Percentiles rank a stretch among this genome's conserved stretches.
Evolutionary conservation across 2,329 filamentous ascomycete genomes (phyloP).

Genomic region (Hypomyces rosellus): DNA sequence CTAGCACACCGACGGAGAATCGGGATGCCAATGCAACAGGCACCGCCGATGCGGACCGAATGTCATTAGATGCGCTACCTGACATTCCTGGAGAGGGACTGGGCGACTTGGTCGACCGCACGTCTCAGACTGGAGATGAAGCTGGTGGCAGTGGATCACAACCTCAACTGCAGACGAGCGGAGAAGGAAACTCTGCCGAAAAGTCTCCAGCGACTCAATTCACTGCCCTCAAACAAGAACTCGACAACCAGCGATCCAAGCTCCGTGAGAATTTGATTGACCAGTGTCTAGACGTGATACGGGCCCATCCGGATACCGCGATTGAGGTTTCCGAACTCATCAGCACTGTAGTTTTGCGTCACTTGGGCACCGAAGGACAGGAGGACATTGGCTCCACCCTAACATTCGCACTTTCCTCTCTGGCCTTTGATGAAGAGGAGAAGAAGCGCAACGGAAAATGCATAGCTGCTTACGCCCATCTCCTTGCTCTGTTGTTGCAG

Average conservation of each 20-base stretch:
- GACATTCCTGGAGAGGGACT: slow-evolving; percentile 23
- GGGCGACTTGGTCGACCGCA: slow-evolving; percentile 22
- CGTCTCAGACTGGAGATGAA: slow-evolving; percentile 16
- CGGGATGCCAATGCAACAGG: slow-evolving; percentile 20
- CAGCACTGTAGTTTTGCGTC: slow-evolving; percentile 59
- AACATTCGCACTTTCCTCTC: slow-evolving; percentile 73
- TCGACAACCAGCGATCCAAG: slow-evolving; percentile 68
- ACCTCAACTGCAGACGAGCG: slow-evolving; percentile 4
- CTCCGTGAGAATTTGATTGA: slow-evolving; percentile 77
- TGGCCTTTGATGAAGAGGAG: slow-evolving; percentile 54
- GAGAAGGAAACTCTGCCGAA: slow-evolving; percentile 13
- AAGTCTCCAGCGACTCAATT: slow-evolving; percentile 13
- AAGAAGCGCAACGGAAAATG: slow-evolving; percentile 56
- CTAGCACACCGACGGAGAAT: slow-evolving; percentile 14
- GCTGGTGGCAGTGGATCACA: slow-evolving; percentile 16
- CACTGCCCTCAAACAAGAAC: slow-evolving; percentile 57
- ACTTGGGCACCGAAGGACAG: slow-evolving; percentile 48
- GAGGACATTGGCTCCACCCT: slow-evolving; percentile 77
- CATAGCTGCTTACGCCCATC: slow-evolving; percentile 84
- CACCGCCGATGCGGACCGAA: slow-evolving; percentile 28
- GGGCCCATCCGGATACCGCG: slow-evolving; percentile 79
- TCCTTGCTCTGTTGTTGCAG: slow-evolving; percentile 82
- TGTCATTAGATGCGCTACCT: slow-evolving; percentile 31
- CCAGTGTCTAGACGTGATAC: slow-evolving; percentile 81
- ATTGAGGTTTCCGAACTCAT: slow-evolving; percentile 90